These are phyloP conservation scores for Malus hybrid DNA, from an alignment of 331 rosid genomes.

Conservation along the genomic window DNA sequence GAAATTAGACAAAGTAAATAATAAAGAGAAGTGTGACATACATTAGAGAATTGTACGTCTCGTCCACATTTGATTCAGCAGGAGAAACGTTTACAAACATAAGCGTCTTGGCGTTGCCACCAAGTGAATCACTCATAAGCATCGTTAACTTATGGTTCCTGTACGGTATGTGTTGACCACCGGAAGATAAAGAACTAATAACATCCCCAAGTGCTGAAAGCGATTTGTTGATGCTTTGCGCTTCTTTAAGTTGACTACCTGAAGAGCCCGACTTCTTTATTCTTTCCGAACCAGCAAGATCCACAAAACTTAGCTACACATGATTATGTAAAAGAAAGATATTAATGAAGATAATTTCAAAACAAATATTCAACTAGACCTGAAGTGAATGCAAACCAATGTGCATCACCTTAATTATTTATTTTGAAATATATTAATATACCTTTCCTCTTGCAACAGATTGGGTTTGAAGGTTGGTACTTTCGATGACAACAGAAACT, in stretches of 20 bases:
- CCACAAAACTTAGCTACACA: constrained; percentile 87
- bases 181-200: constrained; percentile 80
- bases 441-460: constrained; percentile 96
- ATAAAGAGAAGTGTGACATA: constrained; percentile 25
- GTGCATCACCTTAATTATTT: not conserved
- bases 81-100: constrained; percentile 98
- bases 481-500: constrained; percentile 73
- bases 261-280: constrained; percentile 88
- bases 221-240: constrained; percentile 96
- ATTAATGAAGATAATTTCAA: not conserved
- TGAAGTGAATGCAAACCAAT: not conserved
- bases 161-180: constrained; percentile 90
- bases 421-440: not conserved
- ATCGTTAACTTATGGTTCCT: constrained; percentile 94
- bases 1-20: not conserved
- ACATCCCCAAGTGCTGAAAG: constrained; percentile 99
- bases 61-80: constrained; percentile 84
- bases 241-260: constrained; percentile 93
- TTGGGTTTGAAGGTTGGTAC: constrained; percentile 91
- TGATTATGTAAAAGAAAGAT: not conserved
- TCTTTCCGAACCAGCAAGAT: constrained; percentile 99
- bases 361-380: not conserved
- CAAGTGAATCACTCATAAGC: constrained; percentile 98
- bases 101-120: constrained; percentile 97
- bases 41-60: constrained; percentile 87